Percentiles rank a stretch among this genome's conserved stretches.
Evolutionary conservation across 164 flowering plant genomes (phyloP).

Genomic region (Saururus chinensis): DNA sequence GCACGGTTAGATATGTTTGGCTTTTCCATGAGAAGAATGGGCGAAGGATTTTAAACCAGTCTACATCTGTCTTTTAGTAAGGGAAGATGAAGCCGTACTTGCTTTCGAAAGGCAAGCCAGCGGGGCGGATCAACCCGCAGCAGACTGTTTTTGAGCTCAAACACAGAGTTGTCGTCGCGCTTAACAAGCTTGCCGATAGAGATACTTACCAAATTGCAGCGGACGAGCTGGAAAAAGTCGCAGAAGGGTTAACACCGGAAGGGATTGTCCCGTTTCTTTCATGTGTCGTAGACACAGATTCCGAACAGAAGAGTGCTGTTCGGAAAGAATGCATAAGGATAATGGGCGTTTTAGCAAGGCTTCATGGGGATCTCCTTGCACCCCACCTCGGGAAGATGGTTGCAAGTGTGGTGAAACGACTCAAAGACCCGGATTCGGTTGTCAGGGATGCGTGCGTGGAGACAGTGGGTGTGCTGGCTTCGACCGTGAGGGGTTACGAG

Average conservation of each 20-base stretch:
- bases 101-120: slow-evolving; percentile 29
- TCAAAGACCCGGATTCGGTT: slow-evolving; percentile 72
- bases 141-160: slow-evolving; percentile 58
- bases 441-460: slow-evolving; percentile 87
- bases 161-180: slow-evolving; percentile 47
- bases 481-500: slow-evolving; percentile 25
- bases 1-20: too few species aligned
- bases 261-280: slow-evolving; percentile 54
- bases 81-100: slow-evolving; percentile 32
- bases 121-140: slow-evolving; percentile 25
- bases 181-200: slow-evolving; percentile 77
- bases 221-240: slow-evolving; percentile 71
- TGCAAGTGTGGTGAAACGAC: slow-evolving; percentile 59
- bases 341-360: slow-evolving; percentile 48
- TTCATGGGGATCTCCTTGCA: slow-evolving; percentile 38
- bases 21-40: too few species aligned
- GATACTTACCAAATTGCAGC: slow-evolving; percentile 73
- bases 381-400: slow-evolving; percentile 63
- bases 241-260: slow-evolving; percentile 53
- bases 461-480: slow-evolving; percentile 63
- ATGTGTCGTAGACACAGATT: slow-evolving; percentile 63
- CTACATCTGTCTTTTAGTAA: background rate
- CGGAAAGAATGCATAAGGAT: slow-evolving; percentile 72
- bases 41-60: background rate
- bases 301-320: slow-evolving; percentile 64